These are phyloP conservation scores for Naematelia encephala DNA, from an alignment of 768 basidiomycete genomes.

Conservation along the genomic window DNA sequence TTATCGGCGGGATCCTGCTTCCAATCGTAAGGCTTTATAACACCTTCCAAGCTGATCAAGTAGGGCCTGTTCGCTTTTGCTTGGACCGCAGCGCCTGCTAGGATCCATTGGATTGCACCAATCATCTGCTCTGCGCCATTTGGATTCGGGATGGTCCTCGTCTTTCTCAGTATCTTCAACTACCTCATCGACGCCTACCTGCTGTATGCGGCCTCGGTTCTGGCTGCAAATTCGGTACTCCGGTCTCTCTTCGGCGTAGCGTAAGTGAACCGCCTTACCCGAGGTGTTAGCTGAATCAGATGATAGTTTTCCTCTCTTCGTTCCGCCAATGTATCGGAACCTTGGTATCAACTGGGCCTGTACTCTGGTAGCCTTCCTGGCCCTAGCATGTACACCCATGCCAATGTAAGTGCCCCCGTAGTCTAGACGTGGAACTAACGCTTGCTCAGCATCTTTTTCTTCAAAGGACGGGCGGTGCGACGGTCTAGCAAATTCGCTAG, in stretches of 20 bases:
- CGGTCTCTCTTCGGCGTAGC: constrained; percentile 62
- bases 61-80: constrained; percentile 36
- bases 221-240: constrained; percentile 66
- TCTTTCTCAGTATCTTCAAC: constrained; percentile 11
- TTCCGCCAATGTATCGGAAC: constrained; percentile 44
- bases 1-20: constrained; percentile 43
- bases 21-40: neutral
- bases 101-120: constrained; percentile 61
- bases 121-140: constrained; percentile 51
- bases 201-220: constrained; percentile 62
- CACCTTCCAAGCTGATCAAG: neutral
- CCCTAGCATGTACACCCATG: constrained; percentile 31
- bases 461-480: constrained; percentile 24
- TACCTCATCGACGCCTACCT: constrained; percentile 71
- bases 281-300: neutral
- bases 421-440: neutral
- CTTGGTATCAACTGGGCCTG: constrained; percentile 47
- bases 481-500: constrained; percentile 20
- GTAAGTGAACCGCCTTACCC: neutral
- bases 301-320: constrained; percentile 43
- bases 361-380: constrained; percentile 34
- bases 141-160: constrained; percentile 61
- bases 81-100: constrained; percentile 39
- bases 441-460: constrained; percentile 24
- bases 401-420: constrained; percentile 17